A percentile compares a stretch with the other conserved stretches of the same genome.
phyloP scores from a whole-genome alignment of 495 filamentous ascomycete species.

The Daldinia grandis region DNA sequence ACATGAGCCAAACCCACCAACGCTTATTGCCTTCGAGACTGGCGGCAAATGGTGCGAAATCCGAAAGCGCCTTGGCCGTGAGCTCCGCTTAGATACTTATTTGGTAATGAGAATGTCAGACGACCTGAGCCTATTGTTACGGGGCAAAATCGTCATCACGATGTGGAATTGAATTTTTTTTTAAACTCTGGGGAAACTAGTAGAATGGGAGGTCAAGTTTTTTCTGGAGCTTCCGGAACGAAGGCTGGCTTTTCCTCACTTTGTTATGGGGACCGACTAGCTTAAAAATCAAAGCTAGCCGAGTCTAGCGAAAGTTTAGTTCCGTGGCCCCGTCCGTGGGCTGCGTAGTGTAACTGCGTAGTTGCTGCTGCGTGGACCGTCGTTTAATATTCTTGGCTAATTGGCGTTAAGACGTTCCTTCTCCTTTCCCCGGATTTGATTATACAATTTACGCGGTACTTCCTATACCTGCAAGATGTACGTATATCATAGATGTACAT shows the following conservation, averaged over 20 bases:
- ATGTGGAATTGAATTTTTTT: slow-evolving; percentile 29
- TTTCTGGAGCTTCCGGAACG: slow-evolving; percentile 17
- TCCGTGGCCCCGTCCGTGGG: slow-evolving; percentile 20
- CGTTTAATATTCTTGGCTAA: slow-evolving; percentile 14
- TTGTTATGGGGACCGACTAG: slow-evolving; percentile 8
- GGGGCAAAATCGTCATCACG: slow-evolving; percentile 40
- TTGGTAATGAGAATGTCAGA: slow-evolving; percentile 46
- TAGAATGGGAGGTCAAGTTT: slow-evolving; percentile 1
- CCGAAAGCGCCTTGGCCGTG: slow-evolving; percentile 32
- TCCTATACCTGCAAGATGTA: background rate
- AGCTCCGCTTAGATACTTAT: slow-evolving; percentile 43
- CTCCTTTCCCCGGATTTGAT: slow-evolving; percentile 32
- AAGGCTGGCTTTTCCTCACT: slow-evolving; percentile 4
- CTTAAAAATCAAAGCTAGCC: slow-evolving; percentile 26
- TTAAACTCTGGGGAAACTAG: slow-evolving; percentile 18
- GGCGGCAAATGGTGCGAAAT: slow-evolving; percentile 36
- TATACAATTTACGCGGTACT: slow-evolving; percentile 7
- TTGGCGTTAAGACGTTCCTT: slow-evolving; percentile 16
- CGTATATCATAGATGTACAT: background rate
- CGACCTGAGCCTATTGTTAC: slow-evolving; percentile 32
- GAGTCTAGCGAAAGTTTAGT: slow-evolving; percentile 25
- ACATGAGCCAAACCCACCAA: slow-evolving; percentile 49
- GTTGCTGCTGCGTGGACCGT: background rate
- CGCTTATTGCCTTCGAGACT: slow-evolving; percentile 41
- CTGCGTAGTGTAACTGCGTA: slow-evolving; percentile 8